These are phyloP conservation scores for Cutaneotrichosporon cutaneum DNA, from an alignment of 1,284 basidiomycete genomes.

Conservation along the genomic window DNA sequence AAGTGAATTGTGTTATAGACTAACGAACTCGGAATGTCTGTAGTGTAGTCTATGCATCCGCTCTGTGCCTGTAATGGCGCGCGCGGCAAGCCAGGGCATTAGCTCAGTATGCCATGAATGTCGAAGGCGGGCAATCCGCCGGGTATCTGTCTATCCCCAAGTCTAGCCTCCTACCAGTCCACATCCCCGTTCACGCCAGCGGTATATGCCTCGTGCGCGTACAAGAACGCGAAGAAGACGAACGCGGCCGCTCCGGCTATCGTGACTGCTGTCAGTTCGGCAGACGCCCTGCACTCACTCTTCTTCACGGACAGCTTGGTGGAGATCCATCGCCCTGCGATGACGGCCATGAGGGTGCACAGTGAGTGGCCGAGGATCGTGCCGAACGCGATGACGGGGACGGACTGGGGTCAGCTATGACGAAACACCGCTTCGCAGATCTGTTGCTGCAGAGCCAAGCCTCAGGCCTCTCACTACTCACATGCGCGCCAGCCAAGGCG, in stretches of 20 bases:
- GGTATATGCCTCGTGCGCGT: constrained; percentile 65
- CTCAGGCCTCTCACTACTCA: constrained; percentile 57
- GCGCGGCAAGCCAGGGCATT: neutral
- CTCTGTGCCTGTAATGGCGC: neutral
- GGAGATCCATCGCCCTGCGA: constrained; percentile 85
- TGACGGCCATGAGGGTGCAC: constrained; percentile 85
- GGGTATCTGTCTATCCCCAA: neutral
- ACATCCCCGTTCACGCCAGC: constrained; percentile 15
- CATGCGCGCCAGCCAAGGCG: constrained; percentile 91
- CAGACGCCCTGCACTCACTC: constrained; percentile 59
- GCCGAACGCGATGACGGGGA: constrained; percentile 79
- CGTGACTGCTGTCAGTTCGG: constrained; percentile 62
- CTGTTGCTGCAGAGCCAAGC: no score
- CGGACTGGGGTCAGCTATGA: constrained; percentile 57
- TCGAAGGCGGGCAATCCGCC: neutral
- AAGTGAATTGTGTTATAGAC: constrained; percentile 9
- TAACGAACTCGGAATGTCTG: neutral
- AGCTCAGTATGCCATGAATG: neutral
- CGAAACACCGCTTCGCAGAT: no score
- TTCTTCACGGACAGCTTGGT: constrained; percentile 94
- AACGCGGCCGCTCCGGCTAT: constrained; percentile 78
- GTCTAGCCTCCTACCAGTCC: constrained; percentile 10
- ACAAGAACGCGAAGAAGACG: constrained; percentile 75
- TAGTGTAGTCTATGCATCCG: constrained; percentile 6
- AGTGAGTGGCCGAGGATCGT: constrained; percentile 84